Evolutionary conservation across 2,329 filamentous ascomycete genomes (phyloP).

Genomic region (Alternaria dauci): DNA sequence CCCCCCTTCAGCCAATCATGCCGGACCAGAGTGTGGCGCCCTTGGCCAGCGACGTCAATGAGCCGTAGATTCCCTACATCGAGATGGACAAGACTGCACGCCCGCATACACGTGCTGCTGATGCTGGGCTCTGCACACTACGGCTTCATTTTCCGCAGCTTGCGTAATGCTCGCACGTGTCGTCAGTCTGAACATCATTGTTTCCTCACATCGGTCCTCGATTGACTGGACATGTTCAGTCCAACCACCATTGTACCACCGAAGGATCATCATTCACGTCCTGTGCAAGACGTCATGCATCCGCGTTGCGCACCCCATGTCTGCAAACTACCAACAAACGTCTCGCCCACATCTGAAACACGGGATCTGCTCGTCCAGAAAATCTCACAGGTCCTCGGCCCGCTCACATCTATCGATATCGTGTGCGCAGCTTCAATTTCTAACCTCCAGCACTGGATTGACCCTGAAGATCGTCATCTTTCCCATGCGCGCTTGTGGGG

Average conservation of each 20-base stretch:
- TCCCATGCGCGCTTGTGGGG: not conserved
- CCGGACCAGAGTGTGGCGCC: not conserved
- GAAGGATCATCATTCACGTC: not conserved
- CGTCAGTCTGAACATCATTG: slow-evolving; percentile 2
- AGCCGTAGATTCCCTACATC: slow-evolving; percentile 6
- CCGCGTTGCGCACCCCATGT: slow-evolving; percentile 10
- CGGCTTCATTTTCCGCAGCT: not conserved
- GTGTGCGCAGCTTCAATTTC: slow-evolving; percentile 1
- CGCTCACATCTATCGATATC: slow-evolving; percentile 1
- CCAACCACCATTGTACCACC: slow-evolving; percentile 1
- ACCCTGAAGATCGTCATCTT: slow-evolving; percentile 24
- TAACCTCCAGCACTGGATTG: not conserved
- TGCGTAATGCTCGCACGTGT: slow-evolving; percentile 6
- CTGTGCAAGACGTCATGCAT: not conserved
- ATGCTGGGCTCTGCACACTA: slow-evolving; percentile 1
- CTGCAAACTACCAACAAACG: slow-evolving; percentile 3
- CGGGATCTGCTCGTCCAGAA: slow-evolving; percentile 5
- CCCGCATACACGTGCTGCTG: not conserved
- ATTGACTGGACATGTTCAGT: not conserved
- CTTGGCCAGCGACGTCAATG: slow-evolving; percentile 8
- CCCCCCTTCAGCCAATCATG: slow-evolving; percentile 14
- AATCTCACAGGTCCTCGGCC: slow-evolving; percentile 7
- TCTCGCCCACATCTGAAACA: slow-evolving; percentile 20
- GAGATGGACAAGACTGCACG: not conserved
- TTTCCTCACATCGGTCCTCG: not conserved